Conservation (phyloP, 2,329 filamentous ascomycete species). For the Cordyceps javanica region DNA sequence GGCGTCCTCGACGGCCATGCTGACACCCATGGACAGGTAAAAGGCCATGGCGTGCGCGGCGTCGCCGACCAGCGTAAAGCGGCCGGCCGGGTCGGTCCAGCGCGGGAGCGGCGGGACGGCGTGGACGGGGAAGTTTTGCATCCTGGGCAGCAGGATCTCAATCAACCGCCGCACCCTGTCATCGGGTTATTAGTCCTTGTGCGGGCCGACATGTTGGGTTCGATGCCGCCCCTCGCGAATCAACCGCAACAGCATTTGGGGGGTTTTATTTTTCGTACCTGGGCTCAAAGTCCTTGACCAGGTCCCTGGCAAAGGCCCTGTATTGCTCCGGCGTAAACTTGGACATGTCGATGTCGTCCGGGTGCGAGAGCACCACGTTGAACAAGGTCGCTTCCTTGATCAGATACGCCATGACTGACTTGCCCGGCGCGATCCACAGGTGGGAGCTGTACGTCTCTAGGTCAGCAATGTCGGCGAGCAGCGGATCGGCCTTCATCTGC, state of each 20-base stretch:
- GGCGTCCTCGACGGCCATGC: constrained; percentile 18
- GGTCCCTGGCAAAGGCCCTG: not conserved
- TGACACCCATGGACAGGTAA: constrained; percentile 18
- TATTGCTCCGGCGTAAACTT: constrained; percentile 11
- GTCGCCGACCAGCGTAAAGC: constrained; percentile 16
- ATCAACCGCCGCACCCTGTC: constrained; percentile 14
- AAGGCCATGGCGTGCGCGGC: constrained; percentile 18
- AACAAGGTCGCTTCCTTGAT: constrained; percentile 34
- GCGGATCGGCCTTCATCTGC: constrained; percentile 28
- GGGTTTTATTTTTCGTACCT: no score
- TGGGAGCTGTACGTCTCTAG: constrained; percentile 12
- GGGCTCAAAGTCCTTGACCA: constrained; percentile 10
- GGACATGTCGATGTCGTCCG: constrained; percentile 22
- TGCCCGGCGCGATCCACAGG: constrained; percentile 32
- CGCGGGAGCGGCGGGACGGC: constrained; percentile 14
- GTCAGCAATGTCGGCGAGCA: constrained; percentile 30
- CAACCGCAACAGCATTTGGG: no score
- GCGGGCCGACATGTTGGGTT: no score
- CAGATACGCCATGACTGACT: constrained; percentile 38
- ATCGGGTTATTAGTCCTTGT: no score
- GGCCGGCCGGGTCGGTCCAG: constrained; percentile 14
- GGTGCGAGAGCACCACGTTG: constrained; percentile 39
- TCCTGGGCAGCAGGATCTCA: constrained; percentile 10
- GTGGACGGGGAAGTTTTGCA: constrained; percentile 17
- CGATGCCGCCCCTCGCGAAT: no score